Evolutionary conservation across 768 basidiomycete genomes (phyloP), one percentile per base, ranked within the genome.

Genomic region (Phaffia tasmanica): DNA sequence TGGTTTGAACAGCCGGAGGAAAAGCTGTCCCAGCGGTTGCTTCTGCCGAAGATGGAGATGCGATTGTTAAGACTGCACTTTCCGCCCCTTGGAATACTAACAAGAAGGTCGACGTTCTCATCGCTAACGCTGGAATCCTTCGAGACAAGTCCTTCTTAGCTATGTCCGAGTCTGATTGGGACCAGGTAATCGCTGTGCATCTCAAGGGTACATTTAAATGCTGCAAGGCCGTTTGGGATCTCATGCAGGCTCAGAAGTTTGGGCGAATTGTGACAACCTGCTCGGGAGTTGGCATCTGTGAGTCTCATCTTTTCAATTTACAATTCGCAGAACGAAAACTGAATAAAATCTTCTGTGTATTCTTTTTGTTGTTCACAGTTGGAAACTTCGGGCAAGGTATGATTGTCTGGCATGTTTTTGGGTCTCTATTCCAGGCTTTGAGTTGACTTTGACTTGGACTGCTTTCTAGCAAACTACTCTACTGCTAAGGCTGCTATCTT

Each of bases 201-300:
- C 81, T 99, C 47, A 84, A 85, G 59, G 88, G 88, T 11, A 95
- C 94, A 16, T 98, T 84, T 80, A 91, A 90, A 87, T 92, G 90
- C 70, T 86, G 84, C 32, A 88, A 94, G 74, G 95, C 94, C 6
- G 86, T 89, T 29, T 99, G 95, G 95, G 91, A 93, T 0, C 79
- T 89, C 71, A 97, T 99, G 83, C 87, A 88, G 77, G 87, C 91
- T 78, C 94, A 98, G 75, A 91, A 90, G 77, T 95, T 85, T 74
- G 95, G 95, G 32, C 85, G 95, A 54, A 92, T 99, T 73, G 83
- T 98, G 62, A 94, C 88, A 35, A 97, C 92, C n/a, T 83, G 84
- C 68, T 97, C 92, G 1, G 85, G 86, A 74, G 90, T 90, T 59
- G 94, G 93, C 67, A 85, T 98, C 62, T 91, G 90, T 92, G 72